These are phyloP conservation scores for Colletotrichum falcatum DNA, from an alignment of 2,329 filamentous ascomycete genomes.

Conservation along the genomic window DNA sequence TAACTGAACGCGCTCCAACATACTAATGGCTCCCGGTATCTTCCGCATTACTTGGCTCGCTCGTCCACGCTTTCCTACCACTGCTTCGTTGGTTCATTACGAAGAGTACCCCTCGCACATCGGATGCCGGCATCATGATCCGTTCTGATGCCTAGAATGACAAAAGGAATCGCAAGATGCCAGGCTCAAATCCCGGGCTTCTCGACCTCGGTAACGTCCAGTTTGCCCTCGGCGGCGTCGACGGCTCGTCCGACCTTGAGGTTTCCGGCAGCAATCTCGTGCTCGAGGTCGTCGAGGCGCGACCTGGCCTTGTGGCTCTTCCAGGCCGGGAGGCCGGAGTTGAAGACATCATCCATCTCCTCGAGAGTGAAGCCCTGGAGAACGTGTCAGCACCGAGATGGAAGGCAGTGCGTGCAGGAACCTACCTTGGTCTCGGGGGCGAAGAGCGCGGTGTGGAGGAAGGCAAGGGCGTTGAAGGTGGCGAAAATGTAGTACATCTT, in stretches of 20 bases:
- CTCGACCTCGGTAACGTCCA: conserved; percentile 12
- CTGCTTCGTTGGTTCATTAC: not conserved
- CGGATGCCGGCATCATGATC: not conserved
- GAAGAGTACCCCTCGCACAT: not conserved
- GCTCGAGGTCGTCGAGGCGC: conserved; percentile 59
- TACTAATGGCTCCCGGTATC: not conserved
- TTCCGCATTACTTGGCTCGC: not conserved
- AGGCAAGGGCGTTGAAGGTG: conserved; percentile 75
- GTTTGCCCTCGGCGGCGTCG: not conserved
- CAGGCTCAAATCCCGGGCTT: conserved; percentile 20
- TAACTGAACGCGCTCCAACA: not conserved
- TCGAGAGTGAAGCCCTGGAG: conserved; percentile 75
- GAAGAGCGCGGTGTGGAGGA: conserved; percentile 74
- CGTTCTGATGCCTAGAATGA: not conserved
- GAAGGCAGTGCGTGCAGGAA: not conserved
- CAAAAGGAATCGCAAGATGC: not conserved
- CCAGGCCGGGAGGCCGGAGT: conserved; percentile 70
- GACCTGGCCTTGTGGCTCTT: conserved; percentile 57
- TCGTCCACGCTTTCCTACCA: not conserved
- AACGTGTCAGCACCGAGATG: not conserved
- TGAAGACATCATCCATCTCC: conserved; percentile 81
- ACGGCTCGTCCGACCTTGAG: conserved; percentile 50
- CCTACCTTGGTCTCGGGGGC: conserved; percentile 70
- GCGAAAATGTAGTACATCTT: conserved; percentile 82
- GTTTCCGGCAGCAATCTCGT: conserved; percentile 61